Conservation (phyloP, 345 rosid species). For the Conringia planisiliqua region DNA sequence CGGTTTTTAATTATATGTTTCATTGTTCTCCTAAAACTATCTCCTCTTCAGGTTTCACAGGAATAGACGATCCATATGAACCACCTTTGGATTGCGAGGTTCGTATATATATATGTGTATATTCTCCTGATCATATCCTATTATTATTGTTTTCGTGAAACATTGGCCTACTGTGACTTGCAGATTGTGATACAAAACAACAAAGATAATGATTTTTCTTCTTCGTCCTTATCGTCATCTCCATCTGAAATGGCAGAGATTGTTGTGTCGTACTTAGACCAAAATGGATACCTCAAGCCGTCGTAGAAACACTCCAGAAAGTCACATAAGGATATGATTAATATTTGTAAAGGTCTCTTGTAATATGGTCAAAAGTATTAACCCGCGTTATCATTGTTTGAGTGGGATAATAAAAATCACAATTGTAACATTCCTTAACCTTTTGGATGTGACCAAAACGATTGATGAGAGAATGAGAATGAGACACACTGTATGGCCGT, state of each 20-base stretch:
- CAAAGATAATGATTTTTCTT: conserved; percentile 23
- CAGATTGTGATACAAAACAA: conserved; percentile 61
- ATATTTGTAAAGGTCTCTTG: neutral
- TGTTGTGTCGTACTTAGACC: conserved; percentile 62
- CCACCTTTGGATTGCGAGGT: conserved; percentile 67
- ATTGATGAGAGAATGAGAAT: neutral
- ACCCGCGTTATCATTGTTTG: neutral
- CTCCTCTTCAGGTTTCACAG: conserved; percentile 56
- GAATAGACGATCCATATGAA: conserved; percentile 79
- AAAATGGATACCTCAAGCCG: conserved; percentile 56
- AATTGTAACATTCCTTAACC: neutral
- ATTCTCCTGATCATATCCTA: neutral
- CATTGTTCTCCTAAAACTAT: neutral
- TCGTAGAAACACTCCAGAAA: conserved; percentile 27
- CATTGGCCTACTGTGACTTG: neutral
- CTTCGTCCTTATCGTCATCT: conserved; percentile 29
- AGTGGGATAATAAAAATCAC: neutral
- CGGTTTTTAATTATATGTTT: neutral
- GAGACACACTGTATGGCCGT: neutral
- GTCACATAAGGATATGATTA: neutral
- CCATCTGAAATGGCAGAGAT: conserved; percentile 62
- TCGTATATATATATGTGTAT: neutral
- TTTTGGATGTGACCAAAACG: neutral
- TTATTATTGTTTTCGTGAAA: neutral
- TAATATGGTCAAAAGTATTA: neutral